These are phyloP conservation scores for Ogataea siamensis DNA, from an alignment of 805 yeast species.

Conservation along the genomic window DNA sequence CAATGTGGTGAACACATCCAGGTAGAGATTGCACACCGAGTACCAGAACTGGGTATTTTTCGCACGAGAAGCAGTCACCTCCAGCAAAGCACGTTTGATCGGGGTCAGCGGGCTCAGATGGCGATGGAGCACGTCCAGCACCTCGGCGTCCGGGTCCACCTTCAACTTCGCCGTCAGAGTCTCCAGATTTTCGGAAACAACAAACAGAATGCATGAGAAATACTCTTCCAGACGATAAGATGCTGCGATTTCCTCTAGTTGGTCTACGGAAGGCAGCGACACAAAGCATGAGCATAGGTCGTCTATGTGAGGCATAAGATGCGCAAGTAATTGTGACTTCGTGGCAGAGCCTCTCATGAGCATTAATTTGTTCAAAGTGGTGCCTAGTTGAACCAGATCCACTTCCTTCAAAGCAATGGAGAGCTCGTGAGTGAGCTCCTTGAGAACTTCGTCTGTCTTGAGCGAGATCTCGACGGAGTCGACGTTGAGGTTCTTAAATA, in stretches of 20 bases:
- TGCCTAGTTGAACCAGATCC: conserved; percentile 8
- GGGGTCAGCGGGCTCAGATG: conserved; percentile 12
- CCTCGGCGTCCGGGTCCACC: conserved; percentile 14
- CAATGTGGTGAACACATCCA: conserved; percentile 25
- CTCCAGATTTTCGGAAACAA: conserved; percentile 18
- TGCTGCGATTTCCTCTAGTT: conserved; percentile 1
- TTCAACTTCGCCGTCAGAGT: conserved; percentile 11
- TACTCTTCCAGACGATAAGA: conserved; percentile 8
- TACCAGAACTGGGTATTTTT: conserved; percentile 11
- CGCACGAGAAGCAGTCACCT: conserved; percentile 1
- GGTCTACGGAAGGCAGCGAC: conserved; percentile 1
- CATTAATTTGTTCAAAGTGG: conserved; percentile 13
- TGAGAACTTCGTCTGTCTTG: conserved; percentile 20
- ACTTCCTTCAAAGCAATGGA: conserved; percentile 2
- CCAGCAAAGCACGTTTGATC: conserved; percentile 10
- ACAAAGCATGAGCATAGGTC: conserved; percentile 11
- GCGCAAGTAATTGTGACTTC: conserved; percentile 5
- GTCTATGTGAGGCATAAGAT: conserved; percentile 7
- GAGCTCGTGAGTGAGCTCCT: conserved; percentile 15
- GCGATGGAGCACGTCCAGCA: conserved; percentile 14
- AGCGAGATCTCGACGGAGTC: conserved; percentile 19
- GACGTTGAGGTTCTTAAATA: conserved; percentile 19
- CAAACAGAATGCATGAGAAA: conserved; percentile 11
- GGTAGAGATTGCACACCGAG: conserved; percentile 11
- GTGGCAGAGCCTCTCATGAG: conserved; percentile 7